Evolutionary conservation across 805 yeast species (phyloP).

Genomic region (Scheffersomyces stipitis): DNA sequence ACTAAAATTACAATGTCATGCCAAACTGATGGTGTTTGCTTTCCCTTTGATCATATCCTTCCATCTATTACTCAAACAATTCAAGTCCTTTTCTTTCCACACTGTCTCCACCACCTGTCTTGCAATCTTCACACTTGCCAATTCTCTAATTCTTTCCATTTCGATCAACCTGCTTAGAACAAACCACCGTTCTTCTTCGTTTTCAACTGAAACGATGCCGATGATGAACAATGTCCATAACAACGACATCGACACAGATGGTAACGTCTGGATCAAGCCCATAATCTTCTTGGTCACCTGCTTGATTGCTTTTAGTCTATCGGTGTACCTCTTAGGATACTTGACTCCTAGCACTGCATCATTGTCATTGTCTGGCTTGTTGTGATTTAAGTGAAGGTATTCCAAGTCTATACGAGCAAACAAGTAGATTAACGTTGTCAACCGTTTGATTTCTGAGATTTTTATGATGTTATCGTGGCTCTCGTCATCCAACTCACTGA

Average conservation of each 20-base stretch:
- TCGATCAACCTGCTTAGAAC: constrained; percentile 30
- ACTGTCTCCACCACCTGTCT: constrained; percentile 31
- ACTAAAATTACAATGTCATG: no score
- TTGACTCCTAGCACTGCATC: constrained; percentile 1
- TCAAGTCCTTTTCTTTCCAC: constrained; percentile 43
- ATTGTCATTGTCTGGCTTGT: constrained; percentile 2
- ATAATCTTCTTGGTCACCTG: constrained; percentile 19
- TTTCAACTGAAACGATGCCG: constrained; percentile 31
- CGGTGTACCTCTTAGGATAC: not conserved
- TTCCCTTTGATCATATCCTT: constrained; percentile 35
- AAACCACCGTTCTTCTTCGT: constrained; percentile 38
- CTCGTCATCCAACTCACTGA: constrained; percentile 12
- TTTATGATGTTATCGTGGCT: constrained; percentile 18
- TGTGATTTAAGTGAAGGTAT: constrained; percentile 9
- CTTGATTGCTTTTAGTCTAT: constrained; percentile 12
- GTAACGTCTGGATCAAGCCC: constrained; percentile 18
- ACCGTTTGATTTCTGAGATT: constrained; percentile 37
- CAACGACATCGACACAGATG: constrained; percentile 30
- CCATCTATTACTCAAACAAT: constrained; percentile 28
- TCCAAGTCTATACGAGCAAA: constrained; percentile 35
- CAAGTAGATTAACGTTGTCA: constrained; percentile 33
- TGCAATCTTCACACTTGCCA: constrained; percentile 39
- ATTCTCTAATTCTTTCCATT: constrained; percentile 36
- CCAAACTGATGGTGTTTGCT: constrained; percentile 38
- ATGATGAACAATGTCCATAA: constrained; percentile 43